These are phyloP conservation scores for Cornus kousa DNA, from an alignment of 148 eudicot species.

Conservation along the genomic window DNA sequence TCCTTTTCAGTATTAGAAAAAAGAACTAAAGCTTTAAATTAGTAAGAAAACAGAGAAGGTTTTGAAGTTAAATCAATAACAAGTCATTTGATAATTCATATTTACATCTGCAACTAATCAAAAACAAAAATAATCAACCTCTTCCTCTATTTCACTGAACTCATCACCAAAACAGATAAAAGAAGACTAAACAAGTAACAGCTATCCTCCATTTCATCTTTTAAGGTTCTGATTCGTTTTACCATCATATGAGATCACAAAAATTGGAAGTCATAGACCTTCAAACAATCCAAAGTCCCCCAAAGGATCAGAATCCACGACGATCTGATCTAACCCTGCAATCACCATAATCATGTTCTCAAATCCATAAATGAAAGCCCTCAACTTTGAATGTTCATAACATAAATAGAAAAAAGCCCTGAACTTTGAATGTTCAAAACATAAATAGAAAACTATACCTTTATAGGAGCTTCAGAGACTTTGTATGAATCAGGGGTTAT, in stretches of 20 bases:
- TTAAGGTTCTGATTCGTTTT: conserved; percentile 19
- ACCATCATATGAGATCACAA: conserved; percentile 22
- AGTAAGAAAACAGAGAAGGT: neutral
- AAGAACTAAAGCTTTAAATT: neutral
- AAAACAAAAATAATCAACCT: conserved; percentile 16
- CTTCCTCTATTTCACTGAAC: conserved; percentile 4
- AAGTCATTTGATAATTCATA: conserved; percentile 11
- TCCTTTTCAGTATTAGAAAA: conserved; percentile 4
- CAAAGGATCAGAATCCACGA: conserved; percentile 7
- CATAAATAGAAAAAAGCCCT: neutral
- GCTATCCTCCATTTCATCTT: conserved; percentile 20
- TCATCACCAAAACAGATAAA: conserved; percentile 8
- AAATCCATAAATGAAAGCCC: neutral
- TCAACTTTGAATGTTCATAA: neutral
- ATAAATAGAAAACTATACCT: conserved; percentile 22
- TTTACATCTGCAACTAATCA: conserved; percentile 22
- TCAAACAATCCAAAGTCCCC: conserved; percentile 15
- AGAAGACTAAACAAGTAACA: neutral
- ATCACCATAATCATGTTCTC: neutral
- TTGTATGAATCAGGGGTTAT: conserved; percentile 38
- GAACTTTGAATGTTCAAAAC: neutral
- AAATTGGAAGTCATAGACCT: conserved; percentile 16
- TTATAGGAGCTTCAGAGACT: conserved; percentile 30
- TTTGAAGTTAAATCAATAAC: neutral
- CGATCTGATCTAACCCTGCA: conserved; percentile 26